Evolutionary conservation across 2,329 filamentous ascomycete species (phyloP).

Genomic region (Paecilomyces sp.): DNA sequence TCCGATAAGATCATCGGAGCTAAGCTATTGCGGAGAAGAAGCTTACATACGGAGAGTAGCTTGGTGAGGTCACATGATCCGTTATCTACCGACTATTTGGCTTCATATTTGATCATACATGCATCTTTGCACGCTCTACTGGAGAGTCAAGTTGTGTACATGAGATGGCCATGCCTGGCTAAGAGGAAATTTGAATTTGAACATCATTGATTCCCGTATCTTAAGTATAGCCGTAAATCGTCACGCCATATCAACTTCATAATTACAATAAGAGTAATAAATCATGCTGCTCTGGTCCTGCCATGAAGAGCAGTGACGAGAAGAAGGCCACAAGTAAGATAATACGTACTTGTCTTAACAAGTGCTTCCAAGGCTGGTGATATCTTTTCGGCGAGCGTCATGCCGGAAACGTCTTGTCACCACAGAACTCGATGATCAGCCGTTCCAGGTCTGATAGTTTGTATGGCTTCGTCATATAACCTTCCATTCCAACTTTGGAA

Average conservation of each 20-base stretch:
- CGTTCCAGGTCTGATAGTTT: constrained; percentile 56
- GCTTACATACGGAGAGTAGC: background rate
- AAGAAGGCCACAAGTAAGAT: background rate
- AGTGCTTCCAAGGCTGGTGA: background rate
- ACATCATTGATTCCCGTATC: background rate
- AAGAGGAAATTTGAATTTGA: background rate
- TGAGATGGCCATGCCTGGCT: background rate
- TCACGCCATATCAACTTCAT: background rate
- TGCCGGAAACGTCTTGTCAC: constrained; percentile 3
- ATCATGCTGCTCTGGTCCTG: background rate
- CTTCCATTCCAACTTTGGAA: constrained; percentile 57
- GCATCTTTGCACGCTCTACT: background rate
- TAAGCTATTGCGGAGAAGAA: background rate
- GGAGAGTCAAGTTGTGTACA: background rate
- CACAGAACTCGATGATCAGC: constrained; percentile 47
- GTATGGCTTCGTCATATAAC: constrained; percentile 63
- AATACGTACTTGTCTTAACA: background rate
- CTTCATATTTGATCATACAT: background rate
- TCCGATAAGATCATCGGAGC: background rate
- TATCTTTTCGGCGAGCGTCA: background rate
- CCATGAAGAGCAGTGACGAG: background rate
- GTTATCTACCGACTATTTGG: background rate
- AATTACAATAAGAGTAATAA: background rate
- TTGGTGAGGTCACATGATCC: background rate
- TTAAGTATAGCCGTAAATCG: background rate